Conservation (phyloP, 169 alveolate genomes). For the Cryptosporidium viatorum region DNA sequence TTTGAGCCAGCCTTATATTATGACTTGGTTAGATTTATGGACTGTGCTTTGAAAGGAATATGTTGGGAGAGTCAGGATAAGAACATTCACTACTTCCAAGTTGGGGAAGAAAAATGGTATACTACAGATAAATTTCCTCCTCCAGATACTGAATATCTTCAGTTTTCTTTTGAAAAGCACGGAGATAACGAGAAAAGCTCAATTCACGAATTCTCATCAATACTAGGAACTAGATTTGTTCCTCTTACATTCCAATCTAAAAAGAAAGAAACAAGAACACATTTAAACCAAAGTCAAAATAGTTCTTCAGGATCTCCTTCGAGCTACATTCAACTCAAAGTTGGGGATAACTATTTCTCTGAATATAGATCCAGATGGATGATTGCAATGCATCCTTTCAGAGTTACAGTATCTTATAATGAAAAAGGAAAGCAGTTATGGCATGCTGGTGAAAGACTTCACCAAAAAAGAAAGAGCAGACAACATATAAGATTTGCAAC, state of each 20-base stretch:
- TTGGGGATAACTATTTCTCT: conserved; percentile 63
- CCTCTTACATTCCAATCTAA: conserved; percentile 16
- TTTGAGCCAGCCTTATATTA: conserved; percentile 77
- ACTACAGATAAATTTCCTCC: conserved; percentile 78
- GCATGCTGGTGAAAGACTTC: conserved; percentile 71
- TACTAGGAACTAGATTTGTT: conserved; percentile 48
- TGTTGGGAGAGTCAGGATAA: conserved; percentile 79
- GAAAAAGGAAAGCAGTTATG: conserved; percentile 47
- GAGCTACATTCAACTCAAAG: conserved; percentile 61
- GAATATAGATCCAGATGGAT: conserved; percentile 78
- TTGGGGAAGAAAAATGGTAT: conserved; percentile 79
- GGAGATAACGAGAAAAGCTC: conserved; percentile 56
- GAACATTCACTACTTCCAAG: conserved; percentile 80
- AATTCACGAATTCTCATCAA: conserved; percentile 37
- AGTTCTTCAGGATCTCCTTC: background rate
- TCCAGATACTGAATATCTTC: conserved; percentile 47
- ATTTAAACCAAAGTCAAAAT: background rate
- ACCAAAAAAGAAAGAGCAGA: conserved; percentile 39
- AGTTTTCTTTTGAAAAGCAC: conserved; percentile 59
- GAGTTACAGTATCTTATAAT: conserved; percentile 76
- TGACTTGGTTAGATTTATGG: conserved; percentile 79
- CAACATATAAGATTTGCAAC: conserved; percentile 75
- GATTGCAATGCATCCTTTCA: conserved; percentile 81
- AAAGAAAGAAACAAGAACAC: conserved; percentile 52
- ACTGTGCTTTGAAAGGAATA: conserved; percentile 76